Percentiles rank a stretch among this genome's conserved stretches.
Evolutionary conservation across 169 alveolate genomes (phyloP).

Genomic region (Amoebophrya sp.): DNA sequence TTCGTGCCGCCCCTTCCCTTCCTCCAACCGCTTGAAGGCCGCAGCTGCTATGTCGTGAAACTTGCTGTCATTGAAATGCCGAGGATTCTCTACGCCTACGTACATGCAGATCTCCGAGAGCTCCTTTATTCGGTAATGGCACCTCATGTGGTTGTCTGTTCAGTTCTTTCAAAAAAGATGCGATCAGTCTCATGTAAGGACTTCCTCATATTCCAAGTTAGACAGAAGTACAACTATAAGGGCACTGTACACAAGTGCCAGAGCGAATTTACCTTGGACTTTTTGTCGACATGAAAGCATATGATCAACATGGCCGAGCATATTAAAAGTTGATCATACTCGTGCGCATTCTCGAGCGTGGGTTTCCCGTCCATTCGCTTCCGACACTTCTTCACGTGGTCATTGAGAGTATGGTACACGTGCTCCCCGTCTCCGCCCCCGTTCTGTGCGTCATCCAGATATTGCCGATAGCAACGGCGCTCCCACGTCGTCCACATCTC

Average conservation of each 20-base stretch:
- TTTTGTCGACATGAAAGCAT: no score
- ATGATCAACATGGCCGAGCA: no score
- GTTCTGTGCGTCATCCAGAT: background rate
- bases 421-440: background rate
- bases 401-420: background rate
- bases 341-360: background rate
- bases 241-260: no score
- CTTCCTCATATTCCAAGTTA: no score
- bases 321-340: no score
- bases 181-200: no score
- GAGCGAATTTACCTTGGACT: no score
- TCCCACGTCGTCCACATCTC: slow-evolving; percentile 16
- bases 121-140: slow-evolving; percentile 12
- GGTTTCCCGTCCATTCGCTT: background rate
- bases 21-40: background rate
- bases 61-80: background rate
- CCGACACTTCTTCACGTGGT: background rate
- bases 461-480: slow-evolving; percentile 2
- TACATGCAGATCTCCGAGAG: background rate
- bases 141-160: no score
- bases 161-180: no score
- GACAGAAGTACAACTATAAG: no score
- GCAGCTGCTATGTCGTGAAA: background rate
- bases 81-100: background rate
- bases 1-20: slow-evolving; percentile 1